Evolutionary conservation across 768 basidiomycete species (phyloP).

Genomic region (Mycena metata): DNA sequence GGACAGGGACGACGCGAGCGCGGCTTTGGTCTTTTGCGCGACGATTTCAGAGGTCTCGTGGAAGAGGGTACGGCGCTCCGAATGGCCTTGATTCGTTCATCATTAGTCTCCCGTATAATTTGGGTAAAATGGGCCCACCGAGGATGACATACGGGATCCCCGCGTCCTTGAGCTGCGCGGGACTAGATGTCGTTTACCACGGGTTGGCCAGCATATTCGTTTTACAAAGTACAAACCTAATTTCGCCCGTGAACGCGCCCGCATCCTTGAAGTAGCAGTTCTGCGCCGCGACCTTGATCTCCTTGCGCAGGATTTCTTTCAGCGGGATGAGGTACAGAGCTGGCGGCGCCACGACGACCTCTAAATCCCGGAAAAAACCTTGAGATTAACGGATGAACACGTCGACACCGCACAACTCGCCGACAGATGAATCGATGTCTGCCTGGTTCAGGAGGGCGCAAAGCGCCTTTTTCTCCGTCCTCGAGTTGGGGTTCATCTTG

Average conservation of each 20-base stretch:
- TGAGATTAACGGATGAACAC: slow-evolving; percentile 15
- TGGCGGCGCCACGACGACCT: slow-evolving; percentile 95
- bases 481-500: slow-evolving; percentile 92
- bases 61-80: slow-evolving; percentile 95
- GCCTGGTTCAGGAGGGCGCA: slow-evolving; percentile 83
- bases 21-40: slow-evolving; percentile 88
- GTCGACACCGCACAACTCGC: slow-evolving; percentile 57
- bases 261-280: slow-evolving; percentile 88
- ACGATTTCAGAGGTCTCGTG: slow-evolving; percentile 87
- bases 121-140: slow-evolving; percentile 60
- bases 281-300: slow-evolving; percentile 88
- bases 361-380: slow-evolving; percentile 54
- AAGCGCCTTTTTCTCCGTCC: slow-evolving; percentile 74
- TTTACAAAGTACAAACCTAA: slow-evolving; percentile 70
- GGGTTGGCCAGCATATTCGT: no score
- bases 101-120: no score
- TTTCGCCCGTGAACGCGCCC: slow-evolving; percentile 97
- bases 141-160: slow-evolving; percentile 92
- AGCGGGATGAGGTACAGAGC: slow-evolving; percentile 88
- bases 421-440: slow-evolving; percentile 80
- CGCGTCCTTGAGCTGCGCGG: slow-evolving; percentile 88
- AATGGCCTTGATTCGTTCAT: slow-evolving; percentile 73
- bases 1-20: slow-evolving; percentile 78
- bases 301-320: slow-evolving; percentile 70
- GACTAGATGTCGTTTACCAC: slow-evolving; percentile 56